These are phyloP conservation scores for Pythium myriotylum DNA, from an alignment of 352 stramenopile species.

Conservation along the genomic window DNA sequence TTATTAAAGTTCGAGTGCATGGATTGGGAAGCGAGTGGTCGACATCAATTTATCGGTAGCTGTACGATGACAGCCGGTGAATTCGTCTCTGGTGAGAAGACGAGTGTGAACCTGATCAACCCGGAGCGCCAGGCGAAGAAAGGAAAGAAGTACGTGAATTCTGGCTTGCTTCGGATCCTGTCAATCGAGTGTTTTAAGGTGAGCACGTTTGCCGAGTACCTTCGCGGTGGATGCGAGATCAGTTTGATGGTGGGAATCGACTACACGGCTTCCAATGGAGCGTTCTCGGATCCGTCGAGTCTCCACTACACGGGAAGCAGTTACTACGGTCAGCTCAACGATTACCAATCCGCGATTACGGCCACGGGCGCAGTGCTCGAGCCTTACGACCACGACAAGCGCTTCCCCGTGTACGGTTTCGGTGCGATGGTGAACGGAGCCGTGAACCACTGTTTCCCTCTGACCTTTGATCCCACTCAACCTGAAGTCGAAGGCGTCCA, in stretches of 20 bases:
- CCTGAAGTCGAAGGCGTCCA: conserved; percentile 66
- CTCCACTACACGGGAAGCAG: conserved; percentile 63
- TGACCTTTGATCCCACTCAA: conserved; percentile 67
- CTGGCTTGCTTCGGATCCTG: conserved; percentile 60
- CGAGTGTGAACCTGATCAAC: conserved; percentile 64
- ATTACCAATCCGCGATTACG: conserved; percentile 78
- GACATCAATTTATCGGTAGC: conserved; percentile 70
- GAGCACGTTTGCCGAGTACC: conserved; percentile 72
- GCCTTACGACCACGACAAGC: conserved; percentile 74
- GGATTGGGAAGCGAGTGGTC: conserved; percentile 75
- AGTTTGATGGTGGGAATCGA: conserved; percentile 84
- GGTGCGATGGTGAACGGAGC: conserved; percentile 64
- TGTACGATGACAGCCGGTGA: conserved; percentile 54
- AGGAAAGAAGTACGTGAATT: conserved; percentile 77
- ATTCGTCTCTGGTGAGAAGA: conserved; percentile 58
- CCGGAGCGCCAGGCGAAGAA: conserved; percentile 64
- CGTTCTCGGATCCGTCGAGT: conserved; percentile 44
- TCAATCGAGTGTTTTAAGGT: conserved; percentile 63
- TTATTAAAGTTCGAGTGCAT: conserved; percentile 74
- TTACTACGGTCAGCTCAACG: conserved; percentile 65
- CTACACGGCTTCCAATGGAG: conserved; percentile 75
- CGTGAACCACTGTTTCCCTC: conserved; percentile 70
- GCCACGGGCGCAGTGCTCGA: conserved; percentile 71
- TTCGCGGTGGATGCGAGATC: conserved; percentile 70
- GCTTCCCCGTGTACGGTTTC: conserved; percentile 84